Evolutionary conservation across 176 grass and related monocot genomes (phyloP).

Genomic region (Avena sativa): DNA sequence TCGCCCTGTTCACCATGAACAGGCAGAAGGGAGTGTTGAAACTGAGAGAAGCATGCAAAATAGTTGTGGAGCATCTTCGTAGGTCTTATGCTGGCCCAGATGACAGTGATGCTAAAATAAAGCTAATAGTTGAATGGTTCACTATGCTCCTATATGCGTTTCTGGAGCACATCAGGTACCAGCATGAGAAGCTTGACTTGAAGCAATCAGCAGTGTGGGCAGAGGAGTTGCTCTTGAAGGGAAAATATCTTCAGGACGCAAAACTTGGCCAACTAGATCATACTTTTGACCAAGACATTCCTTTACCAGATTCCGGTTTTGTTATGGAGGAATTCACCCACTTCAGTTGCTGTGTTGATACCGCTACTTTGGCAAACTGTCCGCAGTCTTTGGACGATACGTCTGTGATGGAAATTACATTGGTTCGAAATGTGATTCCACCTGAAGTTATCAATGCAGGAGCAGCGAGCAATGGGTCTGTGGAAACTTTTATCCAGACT

Average conservation of each 20-base stretch:
- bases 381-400: conserved; percentile 26
- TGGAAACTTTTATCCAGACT: conserved; percentile 39
- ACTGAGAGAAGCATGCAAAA: conserved; percentile 50
- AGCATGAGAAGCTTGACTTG: conserved; percentile 60
- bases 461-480: conserved; percentile 19
- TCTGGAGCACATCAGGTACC: conserved; percentile 60
- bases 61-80: conserved; percentile 56
- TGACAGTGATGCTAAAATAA: conserved; percentile 47
- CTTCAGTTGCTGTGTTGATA: conserved; percentile 41
- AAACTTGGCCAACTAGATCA: conserved; percentile 67
- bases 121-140: conserved; percentile 61
- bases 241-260: conserved; percentile 55
- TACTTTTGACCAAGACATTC: conserved; percentile 70
- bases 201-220: conserved; percentile 57
- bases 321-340: conserved; percentile 66
- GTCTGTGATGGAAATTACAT: conserved; percentile 48
- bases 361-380: conserved; percentile 32
- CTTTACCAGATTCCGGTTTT: conserved; percentile 70
- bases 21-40: conserved; percentile 52
- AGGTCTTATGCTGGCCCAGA: conserved; percentile 35
- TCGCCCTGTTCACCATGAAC: conserved; percentile 51
- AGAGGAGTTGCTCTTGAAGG: conserved; percentile 70
- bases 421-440: conserved; percentile 42
- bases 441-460: conserved; percentile 41
- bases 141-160: conserved; percentile 57